Conservation (phyloP, 441 rosid genomes). For the Manihot esculenta region DNA sequence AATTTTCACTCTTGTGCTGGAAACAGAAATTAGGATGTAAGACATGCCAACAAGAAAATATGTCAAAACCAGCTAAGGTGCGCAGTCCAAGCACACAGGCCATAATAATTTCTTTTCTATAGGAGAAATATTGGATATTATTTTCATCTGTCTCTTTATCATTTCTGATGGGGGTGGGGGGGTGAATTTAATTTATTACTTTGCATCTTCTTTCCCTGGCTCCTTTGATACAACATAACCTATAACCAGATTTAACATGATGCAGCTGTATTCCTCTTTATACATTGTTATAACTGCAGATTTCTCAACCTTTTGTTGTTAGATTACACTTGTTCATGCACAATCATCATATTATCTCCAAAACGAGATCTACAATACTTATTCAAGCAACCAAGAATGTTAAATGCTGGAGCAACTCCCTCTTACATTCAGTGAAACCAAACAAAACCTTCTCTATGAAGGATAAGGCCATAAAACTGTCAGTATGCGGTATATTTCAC, state of each 20-base stretch:
- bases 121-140: background rate
- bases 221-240: background rate
- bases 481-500: conserved; percentile 1
- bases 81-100: background rate
- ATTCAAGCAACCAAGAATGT: background rate
- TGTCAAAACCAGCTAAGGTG: background rate
- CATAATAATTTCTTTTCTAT: background rate
- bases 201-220: background rate
- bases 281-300: background rate
- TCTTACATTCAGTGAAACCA: background rate
- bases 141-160: background rate
- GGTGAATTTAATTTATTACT: background rate
- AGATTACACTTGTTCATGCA: background rate
- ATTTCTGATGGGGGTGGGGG: background rate
- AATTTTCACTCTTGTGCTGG: background rate
- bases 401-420: background rate
- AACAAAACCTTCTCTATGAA: background rate
- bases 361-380: background rate
- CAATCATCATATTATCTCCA: background rate
- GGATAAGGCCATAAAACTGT: conserved; percentile 1
- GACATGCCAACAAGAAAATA: background rate
- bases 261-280: background rate
- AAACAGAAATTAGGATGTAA: background rate
- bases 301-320: background rate
- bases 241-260: background rate